Evolutionary conservation across 2,329 filamentous ascomycete genomes (phyloP), one percentile per base, ranked within the genome.

Genomic region (Alternaria infectoria): DNA sequence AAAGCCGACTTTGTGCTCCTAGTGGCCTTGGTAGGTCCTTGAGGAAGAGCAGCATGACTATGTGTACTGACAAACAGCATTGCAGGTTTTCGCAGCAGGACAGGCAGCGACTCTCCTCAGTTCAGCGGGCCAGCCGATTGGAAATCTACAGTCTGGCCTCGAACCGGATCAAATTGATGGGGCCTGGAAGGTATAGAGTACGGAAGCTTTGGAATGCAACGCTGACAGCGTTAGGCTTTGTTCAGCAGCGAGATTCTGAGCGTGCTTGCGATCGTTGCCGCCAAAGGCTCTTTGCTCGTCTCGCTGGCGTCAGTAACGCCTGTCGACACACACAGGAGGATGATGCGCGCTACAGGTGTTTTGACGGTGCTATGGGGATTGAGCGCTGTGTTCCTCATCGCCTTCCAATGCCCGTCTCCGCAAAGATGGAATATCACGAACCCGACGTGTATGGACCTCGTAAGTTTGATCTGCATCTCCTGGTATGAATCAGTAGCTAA

Each of bases 61-160:
- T n/a, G n/a, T n/a, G n/a, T n/a, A n/a, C n/a, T n/a, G n/a, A n/a
- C n/a, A n/a, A n/a, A n/a, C n/a, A n/a, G n/a, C n/a, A n/a, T n/a
- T n/a, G n/a, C n/a, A n/a, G n/a, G n/a, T n/a, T n/a, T n/a, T n/a
- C n/a, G n/a, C n/a, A n/a, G n/a, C n/a, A n/a, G 15, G 28, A 3
- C 56, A 62, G 5, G 19, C 60, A 1, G 46, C 52, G 11, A 51
- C 63, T 0, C 13, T 60, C 5, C 57, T 63, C 6, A 51, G 63
- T 52, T 46, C 56, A 30, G 55, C 60, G 15, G 63, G 63, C 23
- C 63, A 58, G 51, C n/a, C 47, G 3, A 60, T 66, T 7, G 63
- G 63, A 1, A 63, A 65, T 11, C 1, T 50, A 5, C 15, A 45
- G 23, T 6, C 36, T 19, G 17, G 15, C 17, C 40, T 54, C 21